Evolutionary conservation across 2,329 filamentous ascomycete species (phyloP).

Genomic region (Elsinoe perseae): DNA sequence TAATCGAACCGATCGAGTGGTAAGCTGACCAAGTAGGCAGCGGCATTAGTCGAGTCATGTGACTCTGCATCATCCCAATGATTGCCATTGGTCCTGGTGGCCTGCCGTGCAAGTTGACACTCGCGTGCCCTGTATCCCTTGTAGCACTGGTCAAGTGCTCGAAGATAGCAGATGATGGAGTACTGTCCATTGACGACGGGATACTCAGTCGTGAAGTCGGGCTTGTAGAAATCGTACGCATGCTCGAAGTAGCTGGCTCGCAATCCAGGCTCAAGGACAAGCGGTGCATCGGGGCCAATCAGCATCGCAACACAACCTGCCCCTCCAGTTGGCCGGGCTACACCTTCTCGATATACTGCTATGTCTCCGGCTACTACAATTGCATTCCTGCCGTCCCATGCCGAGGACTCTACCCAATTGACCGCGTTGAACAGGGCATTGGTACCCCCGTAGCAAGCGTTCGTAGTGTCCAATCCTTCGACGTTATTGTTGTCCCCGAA

Average conservation of each 20-base stretch:
- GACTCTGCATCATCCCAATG: too few relatives aligned
- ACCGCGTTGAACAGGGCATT: conserved; percentile 49
- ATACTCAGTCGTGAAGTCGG: conserved; percentile 47
- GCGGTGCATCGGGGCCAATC: conserved; percentile 43
- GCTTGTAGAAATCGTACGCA: conserved; percentile 50
- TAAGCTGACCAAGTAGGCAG: too few relatives aligned
- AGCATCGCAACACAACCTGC: conserved; percentile 49
- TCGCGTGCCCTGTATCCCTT: conserved; percentile 46
- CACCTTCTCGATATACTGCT: conserved; percentile 48
- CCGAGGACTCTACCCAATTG: conserved; percentile 48
- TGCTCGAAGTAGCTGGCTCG: conserved; percentile 46
- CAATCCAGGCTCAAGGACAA: conserved; percentile 44
- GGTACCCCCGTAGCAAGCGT: conserved; percentile 49
- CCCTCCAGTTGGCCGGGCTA: conserved; percentile 46
- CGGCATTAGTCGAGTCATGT: too few relatives aligned
- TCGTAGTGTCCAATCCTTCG: conserved; percentile 47
- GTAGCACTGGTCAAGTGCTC: conserved; percentile 47
- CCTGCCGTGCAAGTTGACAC: conserved; percentile 37
- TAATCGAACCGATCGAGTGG: conserved; percentile 47
- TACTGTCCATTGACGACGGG: conserved; percentile 47
- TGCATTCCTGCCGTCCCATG: conserved; percentile 46
- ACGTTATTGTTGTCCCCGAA: conserved; percentile 49
- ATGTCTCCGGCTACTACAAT: conserved; percentile 48
- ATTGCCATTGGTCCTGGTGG: conserved; percentile 37
- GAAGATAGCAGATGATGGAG: conserved; percentile 47